A percentile compares a stretch with the other conserved stretches of the same genome.
Conservation (phyloP, 805 yeast species). For the Pichia scutulata region DNA sequence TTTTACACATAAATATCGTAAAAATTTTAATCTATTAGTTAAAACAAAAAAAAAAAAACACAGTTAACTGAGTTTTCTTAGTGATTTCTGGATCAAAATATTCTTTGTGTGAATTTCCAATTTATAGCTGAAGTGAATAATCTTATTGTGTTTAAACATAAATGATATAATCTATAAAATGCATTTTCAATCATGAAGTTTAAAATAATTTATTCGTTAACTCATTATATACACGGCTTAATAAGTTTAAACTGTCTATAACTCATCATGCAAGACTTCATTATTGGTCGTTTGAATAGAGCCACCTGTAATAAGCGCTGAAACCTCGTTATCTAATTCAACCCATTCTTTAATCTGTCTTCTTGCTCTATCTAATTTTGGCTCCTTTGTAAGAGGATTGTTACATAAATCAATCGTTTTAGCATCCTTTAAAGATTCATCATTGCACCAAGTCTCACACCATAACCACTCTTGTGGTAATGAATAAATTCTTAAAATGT, state of each 20-base stretch:
- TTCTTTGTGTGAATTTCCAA: too few species aligned
- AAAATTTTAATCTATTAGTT: too few species aligned
- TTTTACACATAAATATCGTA: too few species aligned
- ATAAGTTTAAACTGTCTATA: not conserved
- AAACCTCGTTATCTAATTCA: conserved; percentile 51
- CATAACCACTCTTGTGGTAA: conserved; percentile 82
- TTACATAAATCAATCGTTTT: conserved; percentile 79
- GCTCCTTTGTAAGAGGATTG: conserved; percentile 76
- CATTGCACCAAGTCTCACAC: conserved; percentile 92
- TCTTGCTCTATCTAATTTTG: conserved; percentile 66
- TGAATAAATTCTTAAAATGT: conserved; percentile 56
- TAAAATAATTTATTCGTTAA: too few species aligned
- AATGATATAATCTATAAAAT: too few species aligned
- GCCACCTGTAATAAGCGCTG: conserved; percentile 15
- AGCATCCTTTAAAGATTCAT: conserved; percentile 50
- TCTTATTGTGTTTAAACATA: too few species aligned
- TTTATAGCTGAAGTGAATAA: too few species aligned
- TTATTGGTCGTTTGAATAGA: not conserved
- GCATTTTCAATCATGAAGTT: not conserved
- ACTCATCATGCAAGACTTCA: conserved; percentile 4
- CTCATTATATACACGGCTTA: not conserved
- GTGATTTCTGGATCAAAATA: too few species aligned
- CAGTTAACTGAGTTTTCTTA: too few species aligned
- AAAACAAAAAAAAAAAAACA: too few species aligned
- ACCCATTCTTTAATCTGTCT: conserved; percentile 77